Evolutionary conservation across 148 eudicot species (phyloP).

Genomic region (Heliamphora exappendiculata): DNA sequence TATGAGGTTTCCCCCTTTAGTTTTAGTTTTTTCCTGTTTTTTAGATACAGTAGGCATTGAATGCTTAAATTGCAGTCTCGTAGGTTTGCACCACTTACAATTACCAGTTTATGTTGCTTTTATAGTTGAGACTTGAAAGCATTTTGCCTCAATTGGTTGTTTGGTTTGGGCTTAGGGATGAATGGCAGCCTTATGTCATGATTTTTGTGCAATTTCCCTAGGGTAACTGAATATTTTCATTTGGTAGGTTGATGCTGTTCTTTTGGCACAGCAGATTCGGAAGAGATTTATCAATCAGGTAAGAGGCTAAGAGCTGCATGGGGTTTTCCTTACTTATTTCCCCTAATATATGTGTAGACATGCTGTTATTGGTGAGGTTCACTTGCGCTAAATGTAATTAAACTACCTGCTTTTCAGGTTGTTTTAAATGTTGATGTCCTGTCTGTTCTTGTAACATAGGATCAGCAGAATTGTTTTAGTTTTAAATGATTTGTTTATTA

Average conservation of each 20-base stretch:
- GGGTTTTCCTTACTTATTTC: background rate
- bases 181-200: background rate
- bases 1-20: constrained; percentile 9
- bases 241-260: constrained; percentile 76
- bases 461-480: background rate
- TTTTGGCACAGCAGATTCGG: constrained; percentile 52
- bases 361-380: background rate
- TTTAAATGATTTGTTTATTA: background rate
- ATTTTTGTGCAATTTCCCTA: constrained; percentile 1
- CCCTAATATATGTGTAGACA: background rate
- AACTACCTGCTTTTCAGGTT: background rate
- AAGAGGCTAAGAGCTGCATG: constrained; percentile 40
- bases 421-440: background rate
- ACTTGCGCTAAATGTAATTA: background rate
- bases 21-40: background rate
- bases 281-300: constrained; percentile 73
- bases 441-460: background rate
- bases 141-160: constrained; percentile 3
- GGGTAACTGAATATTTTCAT: constrained; percentile 9
- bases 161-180: constrained; percentile 1
- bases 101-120: background rate
- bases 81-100: background rate
- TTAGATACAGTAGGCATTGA: background rate
- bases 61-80: background rate
- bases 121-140: background rate